A percentile compares a stretch with the other conserved stretches of the same genome.
phyloP scores from a whole-genome alignment of 768 basidiomycete genomes.

The Boletus eberwhitei region DNA sequence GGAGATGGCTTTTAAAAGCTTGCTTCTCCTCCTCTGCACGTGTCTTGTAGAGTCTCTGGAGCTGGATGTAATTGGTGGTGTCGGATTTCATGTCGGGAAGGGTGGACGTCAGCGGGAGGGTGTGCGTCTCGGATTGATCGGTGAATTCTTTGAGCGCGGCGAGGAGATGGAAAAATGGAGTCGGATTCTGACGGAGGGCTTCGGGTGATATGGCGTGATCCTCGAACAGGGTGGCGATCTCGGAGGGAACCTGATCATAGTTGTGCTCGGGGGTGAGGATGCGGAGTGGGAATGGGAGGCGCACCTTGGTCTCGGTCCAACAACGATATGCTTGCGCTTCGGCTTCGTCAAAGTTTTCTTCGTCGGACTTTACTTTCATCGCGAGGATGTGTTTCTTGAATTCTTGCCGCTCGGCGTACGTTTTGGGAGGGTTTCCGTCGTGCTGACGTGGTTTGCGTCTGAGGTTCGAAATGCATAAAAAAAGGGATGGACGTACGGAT shows the following conservation, averaged over 20 bases:
- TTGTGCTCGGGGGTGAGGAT: neutral
- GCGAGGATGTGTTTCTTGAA: conserved; percentile 69
- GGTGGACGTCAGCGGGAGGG: conserved; percentile 79
- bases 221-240: conserved; percentile 60
- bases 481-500: conserved; percentile 42
- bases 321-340: conserved; percentile 81
- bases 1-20: conserved; percentile 49
- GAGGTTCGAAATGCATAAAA: neutral
- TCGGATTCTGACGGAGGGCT: conserved; percentile 41
- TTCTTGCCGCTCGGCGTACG: conserved; percentile 60
- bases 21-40: conserved; percentile 70
- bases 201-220: conserved; percentile 50
- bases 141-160: conserved; percentile 67
- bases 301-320: conserved; percentile 57
- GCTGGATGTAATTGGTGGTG: conserved; percentile 74
- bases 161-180: conserved; percentile 78
- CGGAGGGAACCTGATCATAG: conserved; percentile 54
- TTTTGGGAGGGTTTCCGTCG: conserved; percentile 52
- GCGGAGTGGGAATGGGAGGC: neutral
- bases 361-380: conserved; percentile 73
- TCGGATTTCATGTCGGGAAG: conserved; percentile 97
- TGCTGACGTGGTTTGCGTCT: conserved; percentile 45
- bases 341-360: conserved; percentile 98
- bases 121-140: conserved; percentile 49
- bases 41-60: conserved; percentile 82